Percentiles rank a stretch among this genome's conserved stretches.
Evolutionary conservation across 1,284 basidiomycete species (phyloP).

Genomic region (Ceratobasidium sp.): DNA sequence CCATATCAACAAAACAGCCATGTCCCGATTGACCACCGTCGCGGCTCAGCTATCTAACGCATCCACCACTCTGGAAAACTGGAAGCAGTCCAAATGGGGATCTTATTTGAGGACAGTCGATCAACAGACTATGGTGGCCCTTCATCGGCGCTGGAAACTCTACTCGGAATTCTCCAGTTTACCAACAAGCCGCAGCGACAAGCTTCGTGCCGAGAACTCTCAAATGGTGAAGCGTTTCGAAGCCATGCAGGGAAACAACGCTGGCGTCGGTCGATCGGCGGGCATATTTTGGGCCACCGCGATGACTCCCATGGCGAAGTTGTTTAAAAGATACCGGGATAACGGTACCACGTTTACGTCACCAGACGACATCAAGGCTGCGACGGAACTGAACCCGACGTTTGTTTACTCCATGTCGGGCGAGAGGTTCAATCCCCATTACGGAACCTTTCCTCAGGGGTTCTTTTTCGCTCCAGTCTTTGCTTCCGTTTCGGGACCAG

Average conservation of each 20-base stretch:
- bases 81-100: conserved; percentile 57
- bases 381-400: conserved; percentile 57
- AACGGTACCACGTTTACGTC: conserved; percentile 54
- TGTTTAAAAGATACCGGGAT: conserved; percentile 54
- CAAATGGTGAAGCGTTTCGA: conserved; percentile 31
- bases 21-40: conserved; percentile 54
- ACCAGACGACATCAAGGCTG: conserved; percentile 44
- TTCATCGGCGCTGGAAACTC: conserved; percentile 56
- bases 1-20: conserved; percentile 56
- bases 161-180: conserved; percentile 49
- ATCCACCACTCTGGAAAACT: conserved; percentile 52
- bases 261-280: conserved; percentile 51
- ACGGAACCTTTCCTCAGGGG: conserved; percentile 56
- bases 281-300: conserved; percentile 51
- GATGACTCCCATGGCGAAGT: conserved; percentile 41
- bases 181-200: conserved; percentile 15
- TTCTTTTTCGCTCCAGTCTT: conserved; percentile 59
- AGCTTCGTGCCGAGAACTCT: conserved; percentile 37
- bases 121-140: conserved; percentile 53
- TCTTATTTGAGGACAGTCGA: conserved; percentile 52
- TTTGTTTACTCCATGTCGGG: conserved; percentile 54
- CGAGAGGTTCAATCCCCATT: conserved; percentile 57
- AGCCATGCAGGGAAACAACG: background rate
- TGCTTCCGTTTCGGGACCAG: conserved; percentile 43
- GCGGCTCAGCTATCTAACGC: conserved; percentile 55